A percentile compares a stretch with the other conserved stretches of the same genome.
phyloP scores from a whole-genome alignment of 1,284 basidiomycete genomes.

The Bondarzewia mesenterica region DNA sequence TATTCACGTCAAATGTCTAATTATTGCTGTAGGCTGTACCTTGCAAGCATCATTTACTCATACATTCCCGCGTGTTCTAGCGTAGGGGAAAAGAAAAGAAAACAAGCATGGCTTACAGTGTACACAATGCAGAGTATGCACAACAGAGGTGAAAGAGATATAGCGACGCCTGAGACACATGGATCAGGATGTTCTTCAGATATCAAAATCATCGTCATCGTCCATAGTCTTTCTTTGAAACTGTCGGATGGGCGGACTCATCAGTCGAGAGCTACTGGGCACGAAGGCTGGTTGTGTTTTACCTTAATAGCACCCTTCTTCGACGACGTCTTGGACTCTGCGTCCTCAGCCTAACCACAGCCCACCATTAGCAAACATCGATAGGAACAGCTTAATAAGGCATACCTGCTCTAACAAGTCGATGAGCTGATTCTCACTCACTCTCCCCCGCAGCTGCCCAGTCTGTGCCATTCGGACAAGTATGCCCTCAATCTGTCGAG shows the following conservation, averaged over 20 bases:
- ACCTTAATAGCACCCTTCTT: slow-evolving; percentile 68
- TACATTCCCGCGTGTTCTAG: too few species aligned
- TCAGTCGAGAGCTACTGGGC: slow-evolving; percentile 1
- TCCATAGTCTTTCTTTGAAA: slow-evolving; percentile 70
- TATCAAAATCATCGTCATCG: slow-evolving; percentile 67
- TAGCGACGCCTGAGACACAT: background rate
- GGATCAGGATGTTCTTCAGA: slow-evolving; percentile 26
- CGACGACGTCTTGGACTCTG: slow-evolving; percentile 42
- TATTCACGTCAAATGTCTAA: too few species aligned
- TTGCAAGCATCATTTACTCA: too few species aligned
- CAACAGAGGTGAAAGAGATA: background rate
- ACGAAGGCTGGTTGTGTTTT: background rate
- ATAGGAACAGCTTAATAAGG: slow-evolving; percentile 2
- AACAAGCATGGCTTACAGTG: too few species aligned
- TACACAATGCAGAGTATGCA: too few species aligned
- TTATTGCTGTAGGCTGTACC: too few species aligned
- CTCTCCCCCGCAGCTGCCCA: slow-evolving; percentile 82
- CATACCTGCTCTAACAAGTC: slow-evolving; percentile 86
- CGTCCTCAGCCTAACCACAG: slow-evolving; percentile 52
- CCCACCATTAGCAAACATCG: background rate
- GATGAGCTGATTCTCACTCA: slow-evolving; percentile 87
- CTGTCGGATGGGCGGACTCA: slow-evolving; percentile 27
- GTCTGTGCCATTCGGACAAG: slow-evolving; percentile 87
- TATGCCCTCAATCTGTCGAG: slow-evolving; percentile 80
- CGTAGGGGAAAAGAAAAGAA: too few species aligned